Evolutionary conservation across 495 filamentous ascomycete species (phyloP).

Genomic region (Neurospora hispaniola): DNA sequence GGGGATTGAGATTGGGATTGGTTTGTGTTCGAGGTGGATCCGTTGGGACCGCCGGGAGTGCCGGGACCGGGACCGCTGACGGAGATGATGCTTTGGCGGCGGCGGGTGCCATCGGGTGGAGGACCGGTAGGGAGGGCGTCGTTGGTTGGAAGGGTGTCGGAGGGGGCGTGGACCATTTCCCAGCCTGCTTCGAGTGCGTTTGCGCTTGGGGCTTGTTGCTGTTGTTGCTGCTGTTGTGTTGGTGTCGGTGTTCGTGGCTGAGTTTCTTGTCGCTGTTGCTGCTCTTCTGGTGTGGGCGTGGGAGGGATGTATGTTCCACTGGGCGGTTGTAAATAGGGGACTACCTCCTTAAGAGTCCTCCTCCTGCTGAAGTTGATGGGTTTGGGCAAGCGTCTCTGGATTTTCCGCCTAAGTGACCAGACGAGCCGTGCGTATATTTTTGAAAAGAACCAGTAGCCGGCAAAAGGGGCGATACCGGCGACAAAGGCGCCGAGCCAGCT

Average conservation of each 20-base stretch:
- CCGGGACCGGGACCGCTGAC: slow-evolving; percentile 1
- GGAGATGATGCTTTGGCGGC: slow-evolving; percentile 20
- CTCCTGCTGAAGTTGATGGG: slow-evolving; percentile 10
- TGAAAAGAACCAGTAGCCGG: slow-evolving; percentile 19
- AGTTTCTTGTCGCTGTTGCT: not conserved
- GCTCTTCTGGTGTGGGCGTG: not conserved
- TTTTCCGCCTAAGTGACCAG: slow-evolving; percentile 5
- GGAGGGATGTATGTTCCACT: not conserved
- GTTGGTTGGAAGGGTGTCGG: not conserved
- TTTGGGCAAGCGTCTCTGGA: slow-evolving; percentile 7
- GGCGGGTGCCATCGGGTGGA: slow-evolving; percentile 17
- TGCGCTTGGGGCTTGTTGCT: not conserved
- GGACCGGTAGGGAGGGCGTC: slow-evolving; percentile 10
- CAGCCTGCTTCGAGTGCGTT: not conserved
- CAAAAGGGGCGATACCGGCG: slow-evolving; percentile 26
- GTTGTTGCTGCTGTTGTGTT: not conserved
- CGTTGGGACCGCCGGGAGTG: too few relatives aligned
- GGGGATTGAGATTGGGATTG: not conserved
- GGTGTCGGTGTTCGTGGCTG: not conserved
- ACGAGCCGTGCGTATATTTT: slow-evolving; percentile 5
- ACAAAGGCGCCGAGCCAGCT: slow-evolving; percentile 22
- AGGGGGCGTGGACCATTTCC: not conserved
- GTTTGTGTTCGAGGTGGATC: too few relatives aligned
- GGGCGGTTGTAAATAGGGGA: not conserved
- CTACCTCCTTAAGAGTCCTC: not conserved